Percentiles rank a stretch among this genome's conserved stretches.
phyloP scores from a whole-genome alignment of 306 rosid genomes.

The Prunus armeniaca region DNA sequence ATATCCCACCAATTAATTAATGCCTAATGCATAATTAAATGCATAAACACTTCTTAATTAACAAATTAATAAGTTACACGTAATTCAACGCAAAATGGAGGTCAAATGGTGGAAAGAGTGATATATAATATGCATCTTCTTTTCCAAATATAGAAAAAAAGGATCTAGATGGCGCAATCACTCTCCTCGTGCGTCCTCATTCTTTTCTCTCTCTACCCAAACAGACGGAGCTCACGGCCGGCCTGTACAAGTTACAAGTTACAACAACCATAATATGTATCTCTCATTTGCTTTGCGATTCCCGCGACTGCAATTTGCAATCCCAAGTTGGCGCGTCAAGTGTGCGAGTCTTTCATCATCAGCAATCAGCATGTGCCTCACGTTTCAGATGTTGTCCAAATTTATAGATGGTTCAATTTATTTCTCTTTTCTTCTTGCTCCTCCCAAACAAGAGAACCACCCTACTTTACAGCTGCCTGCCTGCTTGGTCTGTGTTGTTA shows the following conservation, averaged over 20 bases:
- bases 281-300: background rate
- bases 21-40: too few relatives aligned
- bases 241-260: too few relatives aligned
- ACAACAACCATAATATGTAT: too few relatives aligned
- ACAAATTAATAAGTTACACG: too few relatives aligned
- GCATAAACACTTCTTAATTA: too few relatives aligned
- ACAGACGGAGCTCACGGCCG: background rate
- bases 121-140: background rate
- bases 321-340: background rate
- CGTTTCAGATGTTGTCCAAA: background rate
- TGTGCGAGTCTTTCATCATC: background rate
- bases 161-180: background rate
- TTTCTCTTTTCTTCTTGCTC: background rate
- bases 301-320: background rate
- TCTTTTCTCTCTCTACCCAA: background rate
- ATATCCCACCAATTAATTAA: too few relatives aligned
- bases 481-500: too few relatives aligned
- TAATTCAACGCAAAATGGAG: background rate
- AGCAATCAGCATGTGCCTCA: background rate
- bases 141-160: background rate
- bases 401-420: background rate
- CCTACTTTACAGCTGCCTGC: too few relatives aligned
- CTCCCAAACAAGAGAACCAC: too few relatives aligned
- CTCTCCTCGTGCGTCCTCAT: background rate
- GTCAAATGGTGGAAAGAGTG: background rate